Percentiles rank a stretch among this genome's conserved stretches.
phyloP scores from a whole-genome alignment of 164 flowering plant species.

The Akebia trifoliata region DNA sequence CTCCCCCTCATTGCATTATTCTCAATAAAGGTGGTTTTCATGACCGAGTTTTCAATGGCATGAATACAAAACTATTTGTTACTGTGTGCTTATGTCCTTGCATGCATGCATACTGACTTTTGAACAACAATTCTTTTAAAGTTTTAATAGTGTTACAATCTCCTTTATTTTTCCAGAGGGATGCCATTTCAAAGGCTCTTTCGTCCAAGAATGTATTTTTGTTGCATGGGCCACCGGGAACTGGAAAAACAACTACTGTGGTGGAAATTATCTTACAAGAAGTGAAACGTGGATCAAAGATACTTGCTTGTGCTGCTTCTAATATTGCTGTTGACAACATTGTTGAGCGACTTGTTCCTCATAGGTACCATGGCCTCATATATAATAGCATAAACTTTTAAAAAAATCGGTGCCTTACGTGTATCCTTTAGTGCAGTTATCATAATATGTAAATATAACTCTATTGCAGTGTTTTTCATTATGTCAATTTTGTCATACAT shows the following conservation, averaged over 20 bases:
- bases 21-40: too few relatives aligned
- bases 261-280: conserved; percentile 97
- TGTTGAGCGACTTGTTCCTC: conserved; percentile 88
- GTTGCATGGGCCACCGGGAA: conserved; percentile 99
- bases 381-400: conserved; percentile 1
- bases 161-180: conserved; percentile 40
- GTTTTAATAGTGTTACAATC: neutral
- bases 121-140: neutral
- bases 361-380: conserved; percentile 50
- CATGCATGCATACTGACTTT: neutral
- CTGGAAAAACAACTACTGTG: conserved; percentile 97
- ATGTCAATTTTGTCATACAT: neutral
- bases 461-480: neutral
- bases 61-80: too few relatives aligned
- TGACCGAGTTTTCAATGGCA: too few relatives aligned
- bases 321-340: conserved; percentile 99
- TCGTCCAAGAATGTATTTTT: conserved; percentile 83
- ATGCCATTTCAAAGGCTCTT: conserved; percentile 80
- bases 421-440: neutral
- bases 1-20: too few relatives aligned
- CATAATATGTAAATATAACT: too few relatives aligned
- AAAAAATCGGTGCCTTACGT: neutral
- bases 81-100: too few relatives aligned
- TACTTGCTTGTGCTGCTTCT: conserved; percentile 99
- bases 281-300: conserved; percentile 95